These are phyloP conservation scores for Diaporthe ilicicola DNA, from an alignment of 2,329 filamentous ascomycete species.

Conservation along the genomic window DNA sequence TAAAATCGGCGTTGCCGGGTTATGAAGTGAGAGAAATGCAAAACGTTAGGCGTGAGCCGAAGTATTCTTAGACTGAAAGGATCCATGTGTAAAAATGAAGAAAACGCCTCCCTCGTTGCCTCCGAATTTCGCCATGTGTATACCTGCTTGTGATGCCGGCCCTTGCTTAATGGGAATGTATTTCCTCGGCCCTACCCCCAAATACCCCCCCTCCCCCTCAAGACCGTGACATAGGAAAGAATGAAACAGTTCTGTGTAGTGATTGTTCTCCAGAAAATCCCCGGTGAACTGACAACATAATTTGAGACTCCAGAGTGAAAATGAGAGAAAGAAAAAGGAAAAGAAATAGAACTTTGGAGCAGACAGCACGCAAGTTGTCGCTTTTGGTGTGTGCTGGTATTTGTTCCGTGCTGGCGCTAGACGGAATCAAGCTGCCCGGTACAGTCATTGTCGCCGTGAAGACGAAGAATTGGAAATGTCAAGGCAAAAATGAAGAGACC, in stretches of 20 bases:
- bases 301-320: background rate
- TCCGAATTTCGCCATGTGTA: background rate
- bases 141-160: background rate
- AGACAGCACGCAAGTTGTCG: background rate
- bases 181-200: background rate
- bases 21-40: conserved; percentile 11
- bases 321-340: background rate
- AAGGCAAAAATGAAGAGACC: background rate
- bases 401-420: background rate
- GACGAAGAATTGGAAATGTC: too few species aligned
- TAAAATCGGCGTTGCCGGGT: background rate
- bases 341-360: background rate
- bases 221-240: background rate
- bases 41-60: conserved; percentile 1
- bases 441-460: background rate
- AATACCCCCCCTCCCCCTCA: background rate
- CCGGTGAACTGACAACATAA: background rate
- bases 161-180: background rate
- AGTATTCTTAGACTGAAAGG: conserved; percentile 1
- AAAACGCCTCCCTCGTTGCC: background rate
- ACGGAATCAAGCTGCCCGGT: background rate
- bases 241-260: background rate
- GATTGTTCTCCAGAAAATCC: background rate
- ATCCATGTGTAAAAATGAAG: background rate
- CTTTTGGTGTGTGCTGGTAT: background rate